Evolutionary conservation across 2,329 filamentous ascomycete species (phyloP), one percentile per base, ranked within the genome.

Genomic region (Apiospora malaysiana): DNA sequence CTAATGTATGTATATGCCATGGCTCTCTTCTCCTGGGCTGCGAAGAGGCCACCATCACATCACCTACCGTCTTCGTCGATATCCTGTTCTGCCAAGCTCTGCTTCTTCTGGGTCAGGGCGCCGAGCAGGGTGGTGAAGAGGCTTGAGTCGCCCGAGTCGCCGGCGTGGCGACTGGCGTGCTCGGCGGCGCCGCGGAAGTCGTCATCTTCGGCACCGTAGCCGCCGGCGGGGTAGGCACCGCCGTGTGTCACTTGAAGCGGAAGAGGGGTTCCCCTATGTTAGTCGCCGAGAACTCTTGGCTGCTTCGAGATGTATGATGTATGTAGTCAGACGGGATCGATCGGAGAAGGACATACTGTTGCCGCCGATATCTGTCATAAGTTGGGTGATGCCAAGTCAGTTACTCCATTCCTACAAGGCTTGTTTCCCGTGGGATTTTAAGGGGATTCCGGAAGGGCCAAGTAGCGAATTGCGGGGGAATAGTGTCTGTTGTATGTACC

Each of bases 121-220:
- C 83, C 81, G 43, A 89, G 79, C 71, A 89, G 80, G 75, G 73
- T 80, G 71, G 83, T 83, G 77, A 89, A 90, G 71, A 89, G 78
- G 76, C 83, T 82, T 76, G 77, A 77, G 76, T 83, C 82, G 67
- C 85, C 86, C 32, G 83, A 85, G 45, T 77, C 79, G 70, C 86
- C 85, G 27, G 86, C 83, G 70, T 83, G 81, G 43, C 82, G 79
- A 73, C 81, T 81, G 23, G 87, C 88, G 67, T 85, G 82, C 70
- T 86, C 80, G 70, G 85, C 84, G 7, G 86, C 85, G 25, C 82
- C 81, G 46, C 80, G 78, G 72, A 87, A 80, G 76, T 88, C 85
- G 70, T 87, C 83, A 75, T 86, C 82, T 72, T 84, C 80, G 70
- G 81, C 79, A 75, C 81, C 80, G 51, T 79, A 73, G 70, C 78